phyloP scores from a whole-genome alignment of 768 basidiomycete species.

The Hortiboletus flavorubellus region DNA sequence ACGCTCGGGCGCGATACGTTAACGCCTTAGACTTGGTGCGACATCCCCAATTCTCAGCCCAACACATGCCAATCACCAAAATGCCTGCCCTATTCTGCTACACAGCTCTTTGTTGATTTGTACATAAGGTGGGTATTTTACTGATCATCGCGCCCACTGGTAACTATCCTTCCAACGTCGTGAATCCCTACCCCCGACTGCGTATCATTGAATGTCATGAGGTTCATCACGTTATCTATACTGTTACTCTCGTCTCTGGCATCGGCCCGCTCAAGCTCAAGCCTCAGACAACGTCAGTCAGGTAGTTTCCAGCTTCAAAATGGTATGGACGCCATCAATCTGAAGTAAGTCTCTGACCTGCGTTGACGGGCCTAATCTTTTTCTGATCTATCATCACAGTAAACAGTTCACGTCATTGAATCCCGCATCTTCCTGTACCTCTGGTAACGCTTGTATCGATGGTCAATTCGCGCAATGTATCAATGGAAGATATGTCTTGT shows the following conservation, averaged over 20 bases:
- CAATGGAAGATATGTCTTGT: constrained; percentile 36
- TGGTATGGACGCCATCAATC: constrained; percentile 40
- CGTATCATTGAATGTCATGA: constrained; percentile 27
- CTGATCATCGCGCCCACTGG: too few relatives aligned
- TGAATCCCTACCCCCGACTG: neutral
- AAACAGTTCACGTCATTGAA: constrained; percentile 19
- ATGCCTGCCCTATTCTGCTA: too few relatives aligned
- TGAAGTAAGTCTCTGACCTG: constrained; percentile 32
- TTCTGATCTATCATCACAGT: constrained; percentile 14
- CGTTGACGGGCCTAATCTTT: neutral
- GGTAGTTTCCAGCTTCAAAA: constrained; percentile 34
- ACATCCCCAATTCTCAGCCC: too few relatives aligned
- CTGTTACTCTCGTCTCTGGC: constrained; percentile 26
- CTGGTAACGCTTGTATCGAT: constrained; percentile 47
- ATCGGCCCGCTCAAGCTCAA: constrained; percentile 38
- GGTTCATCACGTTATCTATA: constrained; percentile 37
- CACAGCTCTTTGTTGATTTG: too few relatives aligned
- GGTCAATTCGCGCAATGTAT: constrained; percentile 56
- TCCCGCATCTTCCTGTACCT: constrained; percentile 34
- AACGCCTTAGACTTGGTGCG: too few relatives aligned
- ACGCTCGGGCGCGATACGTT: too few relatives aligned
- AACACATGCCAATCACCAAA: too few relatives aligned
- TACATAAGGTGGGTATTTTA: too few relatives aligned
- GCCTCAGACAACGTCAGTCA: constrained; percentile 29
- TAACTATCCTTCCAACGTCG: neutral